Percentiles rank a stretch among this genome's conserved stretches.
These are phyloP conservation scores for Rubia peregrina DNA, from an alignment of 305 asterid genomes.

Conservation along the genomic window DNA sequence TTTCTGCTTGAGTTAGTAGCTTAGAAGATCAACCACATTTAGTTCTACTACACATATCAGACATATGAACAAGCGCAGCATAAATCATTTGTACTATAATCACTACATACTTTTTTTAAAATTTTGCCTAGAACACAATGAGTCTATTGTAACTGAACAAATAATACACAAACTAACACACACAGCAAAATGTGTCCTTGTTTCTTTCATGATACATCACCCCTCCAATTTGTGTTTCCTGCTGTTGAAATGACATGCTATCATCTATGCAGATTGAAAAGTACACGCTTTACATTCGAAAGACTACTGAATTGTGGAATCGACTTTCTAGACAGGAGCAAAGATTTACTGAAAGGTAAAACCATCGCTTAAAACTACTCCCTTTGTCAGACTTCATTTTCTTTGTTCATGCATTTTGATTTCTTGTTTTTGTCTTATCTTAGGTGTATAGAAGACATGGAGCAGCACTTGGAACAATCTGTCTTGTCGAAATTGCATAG, in stretches of 20 bases:
- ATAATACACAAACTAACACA: background rate
- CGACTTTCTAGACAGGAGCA: conserved; percentile 67
- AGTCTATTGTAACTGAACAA: background rate
- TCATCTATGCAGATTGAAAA: conserved; percentile 62
- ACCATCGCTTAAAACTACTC: background rate
- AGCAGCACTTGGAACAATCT: conserved; percentile 62
- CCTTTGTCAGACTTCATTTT: background rate
- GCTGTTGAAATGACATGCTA: background rate
- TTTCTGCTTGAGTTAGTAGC: background rate
- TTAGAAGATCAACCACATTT: background rate
- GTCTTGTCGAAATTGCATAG: conserved; percentile 70
- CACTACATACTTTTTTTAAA: background rate
- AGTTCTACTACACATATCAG: background rate
- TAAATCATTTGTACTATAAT: background rate
- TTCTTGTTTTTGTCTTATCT: conserved; percentile 11
- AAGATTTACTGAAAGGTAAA: conserved; percentile 53
- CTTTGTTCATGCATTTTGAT: conserved; percentile 2
- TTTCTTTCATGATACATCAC: background rate
- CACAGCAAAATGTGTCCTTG: background rate
- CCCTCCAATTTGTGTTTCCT: background rate
- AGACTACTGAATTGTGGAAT: conserved; percentile 51
- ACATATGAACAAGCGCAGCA: background rate
- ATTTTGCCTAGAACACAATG: background rate
- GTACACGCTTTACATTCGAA: conserved; percentile 53
- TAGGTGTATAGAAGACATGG: conserved; percentile 59